Base-by-base conservation (phyloP, 2,329 filamentous ascomycete species). In the Clonostachys chloroleuca region DNA sequence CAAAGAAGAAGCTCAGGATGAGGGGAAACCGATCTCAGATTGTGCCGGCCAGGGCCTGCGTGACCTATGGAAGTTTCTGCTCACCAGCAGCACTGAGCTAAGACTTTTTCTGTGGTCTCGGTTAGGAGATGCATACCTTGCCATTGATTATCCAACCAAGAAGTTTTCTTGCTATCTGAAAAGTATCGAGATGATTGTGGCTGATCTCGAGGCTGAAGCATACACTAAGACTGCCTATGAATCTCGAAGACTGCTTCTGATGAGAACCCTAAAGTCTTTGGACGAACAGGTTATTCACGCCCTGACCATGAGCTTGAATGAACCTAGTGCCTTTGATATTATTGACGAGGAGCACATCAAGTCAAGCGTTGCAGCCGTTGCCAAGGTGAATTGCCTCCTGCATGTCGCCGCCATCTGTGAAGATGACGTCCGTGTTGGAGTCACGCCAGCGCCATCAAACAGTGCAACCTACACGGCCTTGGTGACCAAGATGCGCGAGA, bases 31-130 rank as follows among this genome's bases (percentile, higher is more conserved):
- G 1, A 75, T 83, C 39, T 68, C 70, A 3, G 73, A 81, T 44
- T 76, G 70, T 39, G 75, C 76, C 42, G 73, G 69, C 39, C 74
- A 81, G 56, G 77, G 81, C 20, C 70, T 91, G 16, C 78, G 81
- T 43, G 90, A 96, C 59, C 83, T 99, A 61, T 86, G 87, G 68
- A 89, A 88, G 48, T 97, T 97, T 53, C 73, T 99, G 5, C 78
- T 87, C 46, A 84, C 81, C 43, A 92, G 90, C 40, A 90, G 86
- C 59, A 87, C 91, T 2, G 89, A 92, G 46, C 71, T 97, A 44
- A 84, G 89, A 35, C 71, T 97, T 2, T 91, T 94, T 53, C 74
- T 99, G 2, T 99, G 94, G 94, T 86, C 87, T 51, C 84, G 90
- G 44, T 77, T 99, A n/a, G 85, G 89, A 36, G 87, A 94, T 53